These are phyloP conservation scores for Prunus yedoensis DNA, from an alignment of 331 rosid species.

Conservation along the genomic window DNA sequence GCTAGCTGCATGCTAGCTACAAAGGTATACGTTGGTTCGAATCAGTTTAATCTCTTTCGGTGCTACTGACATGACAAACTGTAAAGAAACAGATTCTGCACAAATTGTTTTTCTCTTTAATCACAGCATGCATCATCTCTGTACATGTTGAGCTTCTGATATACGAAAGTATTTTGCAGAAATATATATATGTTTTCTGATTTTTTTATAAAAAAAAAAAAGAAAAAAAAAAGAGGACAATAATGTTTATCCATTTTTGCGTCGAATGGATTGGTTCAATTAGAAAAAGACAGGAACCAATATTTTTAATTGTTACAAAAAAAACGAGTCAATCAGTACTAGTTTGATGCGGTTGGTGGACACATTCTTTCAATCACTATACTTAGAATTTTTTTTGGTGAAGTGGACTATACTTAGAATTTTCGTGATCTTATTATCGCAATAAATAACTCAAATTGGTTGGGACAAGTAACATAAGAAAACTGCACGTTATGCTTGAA, in stretches of 20 bases:
- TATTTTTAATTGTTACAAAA: too few species aligned
- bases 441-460: background rate
- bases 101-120: background rate
- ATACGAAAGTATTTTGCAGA: background rate
- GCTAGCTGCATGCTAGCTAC: background rate
- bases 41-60: slow-evolving; percentile 3
- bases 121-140: background rate
- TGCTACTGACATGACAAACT: background rate
- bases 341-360: background rate
- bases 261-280: background rate
- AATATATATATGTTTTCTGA: too few species aligned
- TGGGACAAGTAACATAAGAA: background rate
- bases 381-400: background rate
- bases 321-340: background rate
- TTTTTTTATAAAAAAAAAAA: background rate
- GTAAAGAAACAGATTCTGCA: background rate
- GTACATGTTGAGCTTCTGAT: background rate
- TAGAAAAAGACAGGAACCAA: background rate
- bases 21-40: background rate
- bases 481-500: background rate
- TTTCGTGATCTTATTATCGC: background rate
- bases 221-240: background rate
- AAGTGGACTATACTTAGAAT: background rate
- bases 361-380: background rate
- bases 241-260: background rate